phyloP scores from a whole-genome alignment of 106 monocot genomes.

The Phalaenopsis aphrodite region DNA sequence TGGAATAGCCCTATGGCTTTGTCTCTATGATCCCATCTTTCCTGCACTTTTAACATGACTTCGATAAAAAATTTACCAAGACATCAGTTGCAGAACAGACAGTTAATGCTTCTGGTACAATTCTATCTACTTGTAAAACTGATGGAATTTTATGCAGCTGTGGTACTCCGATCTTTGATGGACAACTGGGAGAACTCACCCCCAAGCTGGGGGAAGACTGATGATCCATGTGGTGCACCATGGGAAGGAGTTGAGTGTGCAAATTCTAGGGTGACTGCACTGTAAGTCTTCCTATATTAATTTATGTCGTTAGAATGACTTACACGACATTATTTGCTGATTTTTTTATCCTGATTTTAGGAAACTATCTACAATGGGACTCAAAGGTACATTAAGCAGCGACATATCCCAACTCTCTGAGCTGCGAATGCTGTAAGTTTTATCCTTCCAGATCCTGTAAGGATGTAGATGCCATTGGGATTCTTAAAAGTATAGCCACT shows the following conservation, averaged over 20 bases:
- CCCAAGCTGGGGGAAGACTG: conserved; percentile 13
- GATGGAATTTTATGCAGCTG: conserved; percentile 4
- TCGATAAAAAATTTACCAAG: no score
- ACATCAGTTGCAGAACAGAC: no score
- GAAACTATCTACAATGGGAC: conserved; percentile 13
- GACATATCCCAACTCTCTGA: conserved; percentile 20
- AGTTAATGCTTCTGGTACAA: neutral
- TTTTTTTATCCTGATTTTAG: conserved; percentile 4
- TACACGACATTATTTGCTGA: neutral
- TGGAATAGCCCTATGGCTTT: no score
- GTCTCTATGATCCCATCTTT: no score
- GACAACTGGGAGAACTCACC: conserved; percentile 16
- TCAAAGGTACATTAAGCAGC: conserved; percentile 16
- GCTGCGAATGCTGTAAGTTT: neutral
- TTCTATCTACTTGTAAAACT: conserved; percentile 4
- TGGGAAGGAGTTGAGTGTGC: conserved; percentile 68
- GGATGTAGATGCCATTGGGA: neutral
- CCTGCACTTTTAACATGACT: no score
- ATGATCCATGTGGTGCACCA: conserved; percentile 12
- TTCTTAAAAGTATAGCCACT: neutral
- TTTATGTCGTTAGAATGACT: neutral
- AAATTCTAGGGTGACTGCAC: conserved; percentile 34
- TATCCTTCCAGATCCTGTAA: neutral
- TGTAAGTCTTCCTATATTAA: conserved; percentile 33
- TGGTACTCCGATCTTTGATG: conserved; percentile 13